Evolutionary conservation across 139 green algal species (phyloP), one percentile per base, ranked within the genome.

Genomic region (Edaphochlamys debaryana): DNA sequence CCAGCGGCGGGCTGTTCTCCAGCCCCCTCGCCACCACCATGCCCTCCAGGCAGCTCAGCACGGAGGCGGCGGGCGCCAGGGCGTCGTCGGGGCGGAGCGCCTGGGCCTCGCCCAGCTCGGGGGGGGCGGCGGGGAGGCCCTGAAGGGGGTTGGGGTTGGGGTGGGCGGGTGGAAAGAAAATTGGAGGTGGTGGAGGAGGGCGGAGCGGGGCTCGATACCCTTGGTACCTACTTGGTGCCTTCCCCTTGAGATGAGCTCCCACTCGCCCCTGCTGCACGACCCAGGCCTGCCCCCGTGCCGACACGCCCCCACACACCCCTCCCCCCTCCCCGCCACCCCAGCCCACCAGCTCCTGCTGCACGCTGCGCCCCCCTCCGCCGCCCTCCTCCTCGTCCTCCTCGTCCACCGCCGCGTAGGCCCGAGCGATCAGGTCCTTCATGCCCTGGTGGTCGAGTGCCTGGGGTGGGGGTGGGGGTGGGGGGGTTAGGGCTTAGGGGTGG

Each of bases 11-110:
- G 60, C 69, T 72, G 82, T 94, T 90, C 13, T 34, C 77, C 64
- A 84, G 77, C 0, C 87, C 88, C 76, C 90, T 82, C 63, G 92
- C 79, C 69, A 94, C 90, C 72, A 92, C 79, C 88, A 92, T 89
- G 42, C 87, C 90, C 71, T 94, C 90, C 60, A 91, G 50, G 67
- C 91, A 62, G 3, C 64, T 72, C 48, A 85, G 85, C 34, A 91
- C 62, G 36, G 38, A 64, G 69, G 88, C 90, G 6, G 83, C 82
- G 8, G 71, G 88, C 66, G 88, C 69, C 62, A 92, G 63, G 41
- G 58, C 36, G 5, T 88, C 90, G 8, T 40, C 69, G 8, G 69
- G 58, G 29, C 56, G 54, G 23, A 90, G 58, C 50, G 62, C 60
- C 36, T 85, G 63, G 0, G 72, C 88, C 38, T 45, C 58, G 58